Evolutionary conservation across 1,284 basidiomycete species (phyloP).

Genomic region (Microstroma glucosiphilum): DNA sequence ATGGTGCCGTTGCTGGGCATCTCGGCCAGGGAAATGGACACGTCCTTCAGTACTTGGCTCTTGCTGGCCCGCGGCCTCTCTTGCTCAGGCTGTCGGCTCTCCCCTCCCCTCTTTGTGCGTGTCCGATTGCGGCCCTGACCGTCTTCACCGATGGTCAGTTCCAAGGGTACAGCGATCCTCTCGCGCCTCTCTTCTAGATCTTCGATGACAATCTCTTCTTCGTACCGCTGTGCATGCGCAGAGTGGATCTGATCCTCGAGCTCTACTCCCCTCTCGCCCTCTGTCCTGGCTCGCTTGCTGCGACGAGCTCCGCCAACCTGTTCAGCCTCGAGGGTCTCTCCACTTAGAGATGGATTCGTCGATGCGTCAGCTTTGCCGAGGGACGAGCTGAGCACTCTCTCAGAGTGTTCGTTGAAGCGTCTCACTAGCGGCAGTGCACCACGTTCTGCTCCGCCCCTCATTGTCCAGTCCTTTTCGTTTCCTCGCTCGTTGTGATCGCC

Average conservation of each 20-base stretch:
- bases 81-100: constrained; percentile 30
- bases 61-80: constrained; percentile 4
- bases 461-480: constrained; percentile 82
- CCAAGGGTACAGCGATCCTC: constrained; percentile 66
- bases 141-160: constrained; percentile 58
- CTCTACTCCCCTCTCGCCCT: constrained; percentile 11
- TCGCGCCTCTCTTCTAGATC: constrained; percentile 69
- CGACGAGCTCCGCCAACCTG: constrained; percentile 6
- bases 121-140: constrained; percentile 8
- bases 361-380: constrained; percentile 39
- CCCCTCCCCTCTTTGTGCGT: constrained; percentile 9
- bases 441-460: constrained; percentile 85
- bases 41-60: neutral
- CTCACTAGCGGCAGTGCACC: constrained; percentile 85
- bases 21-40: neutral
- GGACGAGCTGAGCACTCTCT: constrained; percentile 65
- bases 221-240: constrained; percentile 45
- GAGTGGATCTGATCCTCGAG: constrained; percentile 9
- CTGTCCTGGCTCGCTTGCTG: constrained; percentile 13
- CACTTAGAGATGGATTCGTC: neutral
- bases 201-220: constrained; percentile 73
- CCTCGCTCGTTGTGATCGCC: constrained; percentile 90
- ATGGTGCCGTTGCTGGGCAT: neutral
- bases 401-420: constrained; percentile 95
- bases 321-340: constrained; percentile 34